phyloP scores from a whole-genome alignment of 805 yeast genomes.

The Candida parachauliodes region DNA sequence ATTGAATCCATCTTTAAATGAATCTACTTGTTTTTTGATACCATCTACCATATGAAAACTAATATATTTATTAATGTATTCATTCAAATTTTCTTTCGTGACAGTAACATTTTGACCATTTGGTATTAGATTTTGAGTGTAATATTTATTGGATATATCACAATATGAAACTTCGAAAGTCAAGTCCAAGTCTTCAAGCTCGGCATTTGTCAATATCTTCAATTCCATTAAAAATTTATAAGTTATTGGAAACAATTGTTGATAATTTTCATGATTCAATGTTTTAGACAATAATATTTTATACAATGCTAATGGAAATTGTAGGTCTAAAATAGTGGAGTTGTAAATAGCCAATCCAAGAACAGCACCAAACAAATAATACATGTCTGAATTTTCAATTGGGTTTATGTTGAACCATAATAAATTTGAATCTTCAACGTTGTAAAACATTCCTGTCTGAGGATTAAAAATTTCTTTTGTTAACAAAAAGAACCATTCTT shows the following conservation, averaged over 20 bases:
- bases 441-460: conserved; percentile 59
- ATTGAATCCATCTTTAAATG: conserved; percentile 69
- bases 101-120: conserved; percentile 59
- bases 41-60: conserved; percentile 57
- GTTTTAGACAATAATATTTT: conserved; percentile 63
- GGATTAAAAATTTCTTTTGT: conserved; percentile 70
- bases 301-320: conserved; percentile 72
- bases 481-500: conserved; percentile 87
- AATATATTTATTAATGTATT: conserved; percentile 62
- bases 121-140: conserved; percentile 49
- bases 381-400: conserved; percentile 47
- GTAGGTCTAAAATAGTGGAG: conserved; percentile 78
- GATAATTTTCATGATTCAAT: conserved; percentile 59
- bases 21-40: conserved; percentile 47
- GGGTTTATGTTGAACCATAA: conserved; percentile 71
- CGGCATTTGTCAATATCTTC: conserved; percentile 22
- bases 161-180: conserved; percentile 60
- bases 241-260: conserved; percentile 65
- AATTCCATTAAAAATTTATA: conserved; percentile 36
- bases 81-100: conserved; percentile 51
- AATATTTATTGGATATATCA: conserved; percentile 42
- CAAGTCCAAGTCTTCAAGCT: conserved; percentile 43
- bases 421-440: conserved; percentile 63
- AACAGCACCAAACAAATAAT: conserved; percentile 77
- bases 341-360: conserved; percentile 89